A percentile compares a stretch with the other conserved stretches of the same genome.
phyloP scores from a whole-genome alignment of 495 filamentous ascomycete species.

The Hypoxylon lenormandii region DNA sequence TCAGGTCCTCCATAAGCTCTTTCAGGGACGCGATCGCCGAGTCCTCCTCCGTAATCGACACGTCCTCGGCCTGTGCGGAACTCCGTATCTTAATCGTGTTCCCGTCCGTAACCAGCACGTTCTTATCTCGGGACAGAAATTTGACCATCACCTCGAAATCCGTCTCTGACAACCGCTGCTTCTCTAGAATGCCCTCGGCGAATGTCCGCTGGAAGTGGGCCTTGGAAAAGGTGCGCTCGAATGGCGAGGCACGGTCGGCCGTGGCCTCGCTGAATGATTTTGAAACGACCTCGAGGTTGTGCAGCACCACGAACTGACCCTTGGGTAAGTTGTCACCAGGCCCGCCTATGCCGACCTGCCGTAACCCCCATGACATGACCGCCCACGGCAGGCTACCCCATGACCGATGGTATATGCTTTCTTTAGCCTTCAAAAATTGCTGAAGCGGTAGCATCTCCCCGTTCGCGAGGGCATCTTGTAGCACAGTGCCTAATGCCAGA shows the following conservation, averaged over 20 bases:
- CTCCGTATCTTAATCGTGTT: slow-evolving; percentile 79
- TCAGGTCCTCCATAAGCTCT: slow-evolving; percentile 71
- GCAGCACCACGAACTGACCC: slow-evolving; percentile 69
- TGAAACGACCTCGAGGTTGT: slow-evolving; percentile 66
- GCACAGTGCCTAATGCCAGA: slow-evolving; percentile 80
- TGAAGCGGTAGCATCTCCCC: slow-evolving; percentile 75
- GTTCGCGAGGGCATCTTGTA: slow-evolving; percentile 78
- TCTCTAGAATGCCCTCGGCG: slow-evolving; percentile 62
- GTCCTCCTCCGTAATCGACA: slow-evolving; percentile 77
- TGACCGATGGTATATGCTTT: slow-evolving; percentile 72
- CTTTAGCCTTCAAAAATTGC: slow-evolving; percentile 68
- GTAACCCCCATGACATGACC: slow-evolving; percentile 79
- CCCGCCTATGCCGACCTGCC: slow-evolving; percentile 72
- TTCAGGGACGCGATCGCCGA: slow-evolving; percentile 81
- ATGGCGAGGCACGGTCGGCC: slow-evolving; percentile 60
- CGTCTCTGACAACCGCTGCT: slow-evolving; percentile 67
- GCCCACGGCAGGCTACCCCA: slow-evolving; percentile 61
- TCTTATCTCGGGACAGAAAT: slow-evolving; percentile 78
- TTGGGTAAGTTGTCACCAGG: slow-evolving; percentile 62
- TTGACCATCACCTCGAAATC: slow-evolving; percentile 78
- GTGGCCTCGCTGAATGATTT: slow-evolving; percentile 62
- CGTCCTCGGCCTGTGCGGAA: slow-evolving; percentile 55
- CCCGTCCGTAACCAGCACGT: slow-evolving; percentile 72
- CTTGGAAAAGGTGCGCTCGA: slow-evolving; percentile 76
- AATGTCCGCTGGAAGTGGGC: slow-evolving; percentile 72